A percentile compares a stretch with the other conserved stretches of the same genome.
phyloP scores from a whole-genome alignment of 116 monocot genomes.

The Papilionanthe hybrid region DNA sequence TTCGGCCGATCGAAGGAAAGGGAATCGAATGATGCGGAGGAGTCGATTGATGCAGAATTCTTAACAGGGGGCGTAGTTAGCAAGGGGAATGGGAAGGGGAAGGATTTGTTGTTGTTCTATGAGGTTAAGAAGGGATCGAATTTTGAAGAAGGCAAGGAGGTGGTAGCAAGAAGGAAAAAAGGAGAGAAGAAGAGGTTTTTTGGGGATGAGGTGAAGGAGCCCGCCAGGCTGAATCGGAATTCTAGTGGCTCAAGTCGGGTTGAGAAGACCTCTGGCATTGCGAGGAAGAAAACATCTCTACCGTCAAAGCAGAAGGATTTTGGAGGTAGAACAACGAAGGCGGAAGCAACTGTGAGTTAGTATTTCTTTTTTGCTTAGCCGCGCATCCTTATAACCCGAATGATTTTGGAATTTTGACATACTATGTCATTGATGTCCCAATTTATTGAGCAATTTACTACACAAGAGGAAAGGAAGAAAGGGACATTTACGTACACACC shows the following conservation, averaged over 20 bases:
- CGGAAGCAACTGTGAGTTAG: background rate
- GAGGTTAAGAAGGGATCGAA: background rate
- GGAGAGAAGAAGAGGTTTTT: background rate
- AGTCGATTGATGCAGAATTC: slow-evolving; percentile 4
- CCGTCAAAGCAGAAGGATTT: background rate
- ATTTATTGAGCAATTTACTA: background rate
- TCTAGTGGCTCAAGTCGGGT: background rate
- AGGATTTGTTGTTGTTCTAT: slow-evolving; percentile 7
- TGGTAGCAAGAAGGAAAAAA: background rate
- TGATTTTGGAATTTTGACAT: background rate
- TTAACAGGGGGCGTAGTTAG: slow-evolving; percentile 10
- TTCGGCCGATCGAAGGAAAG: background rate
- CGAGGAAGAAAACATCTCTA: background rate
- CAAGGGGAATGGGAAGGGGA: slow-evolving; percentile 10
- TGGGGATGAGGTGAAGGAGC: slow-evolving; percentile 6
- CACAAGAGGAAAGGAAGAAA: background rate
- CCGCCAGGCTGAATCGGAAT: background rate
- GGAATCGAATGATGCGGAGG: slow-evolving; percentile 2
- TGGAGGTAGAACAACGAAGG: background rate
- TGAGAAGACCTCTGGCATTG: background rate
- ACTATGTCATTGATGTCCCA: background rate
- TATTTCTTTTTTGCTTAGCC: background rate
- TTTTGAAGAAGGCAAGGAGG: slow-evolving; percentile 8
- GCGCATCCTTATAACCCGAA: background rate
- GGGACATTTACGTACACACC: too few relatives aligned